Evolutionary conservation across 1,284 basidiomycete species (phyloP), one percentile per base, ranked within the genome.

Genomic region (Cryptococcus sp.): DNA sequence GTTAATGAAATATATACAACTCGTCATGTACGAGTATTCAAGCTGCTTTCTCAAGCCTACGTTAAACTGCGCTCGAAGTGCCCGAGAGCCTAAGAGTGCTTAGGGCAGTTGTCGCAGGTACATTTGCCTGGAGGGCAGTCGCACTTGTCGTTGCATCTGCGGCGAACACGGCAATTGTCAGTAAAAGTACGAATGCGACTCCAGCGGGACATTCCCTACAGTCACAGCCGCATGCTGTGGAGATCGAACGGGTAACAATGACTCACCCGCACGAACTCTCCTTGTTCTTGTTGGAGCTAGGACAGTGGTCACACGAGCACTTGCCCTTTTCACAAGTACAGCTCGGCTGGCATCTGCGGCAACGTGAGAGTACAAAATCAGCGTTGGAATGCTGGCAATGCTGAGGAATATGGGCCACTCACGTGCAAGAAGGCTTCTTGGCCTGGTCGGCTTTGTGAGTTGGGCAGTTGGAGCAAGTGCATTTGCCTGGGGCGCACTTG

Each of bases 91-190:
- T 45, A 50, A 15, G 61, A 54, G 19, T 54, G 22, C 25, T 43
- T 26, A 25, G 65, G 53, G 48, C 64, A 66, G 52, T 60, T 53
- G 29, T 40, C 52, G 57, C 68, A 70, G 20, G 59, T 52, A 57
- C 69, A 69, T 43, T 58, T 13, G 26, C 66, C 68, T 11, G 68
- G 65, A n/a, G 57, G 51, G 46, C 69, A 72, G 15, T 52, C 55
- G 60, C 68, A 66, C 15, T 53, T 39, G 34, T 47, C 54, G 26
- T 44, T 50, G 39, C 54, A 46, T 47, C 47, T 34, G 8, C 29
- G 8, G 13, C 8, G 29, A 10, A 13, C 3, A 34, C 13, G 29
- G 13, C 8, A 13, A 34, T 34, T 13, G 29, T 34, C 29, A 34
- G 29, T 34, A 13, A 34, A 7, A 34, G 8, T 34, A 2, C 29